These are phyloP conservation scores for Rubroboletus pulcherrimus DNA, from an alignment of 768 basidiomycete genomes.

Conservation along the genomic window DNA sequence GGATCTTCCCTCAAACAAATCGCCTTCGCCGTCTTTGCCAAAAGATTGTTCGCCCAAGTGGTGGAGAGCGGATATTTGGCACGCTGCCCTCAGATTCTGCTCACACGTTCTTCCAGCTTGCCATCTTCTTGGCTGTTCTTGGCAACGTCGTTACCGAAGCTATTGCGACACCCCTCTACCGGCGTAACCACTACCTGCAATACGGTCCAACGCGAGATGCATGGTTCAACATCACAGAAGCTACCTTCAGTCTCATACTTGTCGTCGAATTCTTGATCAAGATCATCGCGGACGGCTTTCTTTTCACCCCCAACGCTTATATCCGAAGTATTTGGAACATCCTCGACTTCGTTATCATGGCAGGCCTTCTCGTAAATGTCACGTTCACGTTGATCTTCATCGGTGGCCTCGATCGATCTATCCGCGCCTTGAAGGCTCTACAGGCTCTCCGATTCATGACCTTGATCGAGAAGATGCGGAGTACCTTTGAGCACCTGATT, in stretches of 20 bases:
- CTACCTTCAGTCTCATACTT: conserved; percentile 64
- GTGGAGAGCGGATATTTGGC: conserved; percentile 89
- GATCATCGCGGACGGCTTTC: conserved; percentile 86
- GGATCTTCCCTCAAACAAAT: conserved; percentile 82
- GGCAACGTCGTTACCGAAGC: conserved; percentile 80
- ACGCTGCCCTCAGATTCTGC: conserved; percentile 57
- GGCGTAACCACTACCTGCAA: conserved; percentile 60
- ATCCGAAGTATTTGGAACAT: conserved; percentile 89
- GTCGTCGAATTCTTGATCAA: conserved; percentile 87
- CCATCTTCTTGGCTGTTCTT: conserved; percentile 72
- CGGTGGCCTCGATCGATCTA: conserved; percentile 76
- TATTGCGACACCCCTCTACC: conserved; percentile 81
- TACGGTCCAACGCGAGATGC: conserved; percentile 61
- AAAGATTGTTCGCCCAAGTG: conserved; percentile 74
- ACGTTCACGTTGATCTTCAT: conserved; percentile 68
- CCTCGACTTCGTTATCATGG: conserved; percentile 83
- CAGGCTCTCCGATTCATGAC: conserved; percentile 89
- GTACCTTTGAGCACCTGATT: conserved; percentile 82
- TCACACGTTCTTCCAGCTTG: conserved; percentile 68
- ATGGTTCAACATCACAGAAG: conserved; percentile 88
- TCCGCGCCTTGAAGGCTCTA: conserved; percentile 82
- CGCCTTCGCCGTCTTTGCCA: conserved; percentile 73
- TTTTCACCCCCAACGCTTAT: conserved; percentile 91
- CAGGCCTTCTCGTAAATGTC: conserved; percentile 71
- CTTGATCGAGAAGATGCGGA: conserved; percentile 79